phyloP scores from a whole-genome alignment of 148 eudicot species.

The Silene uniflora region DNA sequence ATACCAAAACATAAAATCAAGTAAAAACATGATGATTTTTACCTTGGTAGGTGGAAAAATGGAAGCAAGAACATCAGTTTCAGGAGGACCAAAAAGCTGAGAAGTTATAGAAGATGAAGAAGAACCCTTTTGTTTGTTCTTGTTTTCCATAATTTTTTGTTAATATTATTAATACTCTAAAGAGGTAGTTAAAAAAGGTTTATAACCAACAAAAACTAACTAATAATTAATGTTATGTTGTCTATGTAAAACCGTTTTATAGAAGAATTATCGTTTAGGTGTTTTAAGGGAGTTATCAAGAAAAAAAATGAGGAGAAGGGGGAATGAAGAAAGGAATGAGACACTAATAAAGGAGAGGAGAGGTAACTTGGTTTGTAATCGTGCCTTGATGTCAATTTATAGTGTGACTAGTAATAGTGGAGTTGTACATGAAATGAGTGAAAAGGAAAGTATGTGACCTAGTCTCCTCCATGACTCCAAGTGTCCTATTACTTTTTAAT shows the following conservation, averaged over 20 bases:
- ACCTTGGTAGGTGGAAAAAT: slow-evolving; percentile 59
- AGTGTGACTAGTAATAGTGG: background rate
- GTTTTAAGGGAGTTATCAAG: too few species aligned
- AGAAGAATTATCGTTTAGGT: too few species aligned
- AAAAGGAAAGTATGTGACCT: too few species aligned
- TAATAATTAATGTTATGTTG: too few species aligned
- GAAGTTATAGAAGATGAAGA: slow-evolving; percentile 47
- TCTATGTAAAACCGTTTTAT: too few species aligned
- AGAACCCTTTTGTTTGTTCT: slow-evolving; percentile 32
- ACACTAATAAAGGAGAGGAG: background rate
- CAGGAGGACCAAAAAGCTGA: slow-evolving; percentile 65
- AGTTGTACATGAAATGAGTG: background rate
- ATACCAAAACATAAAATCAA: too few species aligned
- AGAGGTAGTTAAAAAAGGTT: background rate
- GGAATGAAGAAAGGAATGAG: background rate
- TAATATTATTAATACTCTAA: background rate
- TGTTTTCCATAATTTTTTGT: slow-evolving; percentile 39
- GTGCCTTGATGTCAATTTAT: slow-evolving; percentile 6
- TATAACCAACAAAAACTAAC: slow-evolving; percentile 1
- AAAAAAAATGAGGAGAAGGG: too few species aligned
- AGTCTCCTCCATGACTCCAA: too few species aligned
- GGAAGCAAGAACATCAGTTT: slow-evolving; percentile 44
- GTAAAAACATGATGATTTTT: background rate
- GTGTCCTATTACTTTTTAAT: too few species aligned
- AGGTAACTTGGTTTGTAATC: background rate